A percentile compares a stretch with the other conserved stretches of the same genome.
phyloP scores from a whole-genome alignment of 768 basidiomycete species.

The Hortiboletus campestris region DNA sequence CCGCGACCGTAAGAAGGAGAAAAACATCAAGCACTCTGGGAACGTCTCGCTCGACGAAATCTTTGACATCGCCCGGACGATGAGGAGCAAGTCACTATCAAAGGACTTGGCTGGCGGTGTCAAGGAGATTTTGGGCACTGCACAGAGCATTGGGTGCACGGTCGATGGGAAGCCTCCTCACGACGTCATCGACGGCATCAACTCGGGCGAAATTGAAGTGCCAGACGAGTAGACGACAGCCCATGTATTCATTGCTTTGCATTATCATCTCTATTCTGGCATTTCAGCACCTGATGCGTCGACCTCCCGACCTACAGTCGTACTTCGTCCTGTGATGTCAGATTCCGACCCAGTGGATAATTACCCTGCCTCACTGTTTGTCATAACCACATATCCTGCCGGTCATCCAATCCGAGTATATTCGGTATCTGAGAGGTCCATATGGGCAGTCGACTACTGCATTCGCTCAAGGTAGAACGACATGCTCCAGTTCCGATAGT shows the following conservation, averaged over 20 bases:
- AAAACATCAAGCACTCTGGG: slow-evolving; percentile 98
- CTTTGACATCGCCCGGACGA: slow-evolving; percentile 91
- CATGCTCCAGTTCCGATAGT: slow-evolving; percentile 12
- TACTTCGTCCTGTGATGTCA: background rate
- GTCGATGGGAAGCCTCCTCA: slow-evolving; percentile 92
- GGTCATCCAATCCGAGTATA: background rate
- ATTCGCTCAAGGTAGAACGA: background rate
- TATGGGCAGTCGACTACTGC: background rate
- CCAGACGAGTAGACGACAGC: slow-evolving; percentile 68
- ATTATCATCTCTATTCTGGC: slow-evolving; percentile 13
- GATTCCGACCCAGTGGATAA: background rate
- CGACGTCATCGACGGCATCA: slow-evolving; percentile 87
- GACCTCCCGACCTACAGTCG: background rate
- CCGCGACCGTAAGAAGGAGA: slow-evolving; percentile 99
- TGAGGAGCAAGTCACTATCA: slow-evolving; percentile 91
- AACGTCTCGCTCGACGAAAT: slow-evolving; percentile 95
- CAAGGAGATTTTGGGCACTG: slow-evolving; percentile 98
- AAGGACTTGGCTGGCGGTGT: slow-evolving; percentile 86
- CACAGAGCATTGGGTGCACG: slow-evolving; percentile 96
- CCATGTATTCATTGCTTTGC: slow-evolving; percentile 19
- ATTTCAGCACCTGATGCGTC: slow-evolving; percentile 4
- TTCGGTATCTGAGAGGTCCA: background rate
- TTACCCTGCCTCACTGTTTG: background rate
- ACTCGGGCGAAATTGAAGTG: slow-evolving; percentile 81
- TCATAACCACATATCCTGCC: background rate